Base-by-base conservation (phyloP, 257 asterid genomes). In the Linderniella brevidens region DNA sequence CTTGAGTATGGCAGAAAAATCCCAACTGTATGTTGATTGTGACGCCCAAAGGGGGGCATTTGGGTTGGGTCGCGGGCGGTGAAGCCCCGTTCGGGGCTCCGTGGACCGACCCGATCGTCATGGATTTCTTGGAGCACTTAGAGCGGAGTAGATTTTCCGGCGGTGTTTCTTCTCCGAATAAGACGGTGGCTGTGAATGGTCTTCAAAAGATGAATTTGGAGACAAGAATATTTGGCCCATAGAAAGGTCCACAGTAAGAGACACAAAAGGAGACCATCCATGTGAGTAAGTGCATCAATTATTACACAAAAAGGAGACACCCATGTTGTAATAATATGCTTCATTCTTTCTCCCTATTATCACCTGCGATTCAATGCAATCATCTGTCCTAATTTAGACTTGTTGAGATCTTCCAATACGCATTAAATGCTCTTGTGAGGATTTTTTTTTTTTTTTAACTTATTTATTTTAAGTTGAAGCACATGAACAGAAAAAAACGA, bases 1-100 rank as follows among this genome's bases (percentile, higher is more conserved):
- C 43, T 37, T 37, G 8, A 37, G 8, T 37, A 37, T 39, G 50
- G 48, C 88, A 87, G 95, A 85, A 71, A 59, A 88, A 88, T 37
- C 69, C 78, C 9, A 74, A 84, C 64, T 80, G 94, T 52, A 71
- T 84, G 73, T 48, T 88, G 73, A 66, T 88, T 45, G 83, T 84
- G 14, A 80, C 98, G 15, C 98, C 98, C 3, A 70, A 77, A 72
- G 98, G 98, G 14, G 96, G 98, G 17, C 98, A 88, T 71, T 68
- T 88, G 62, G 98, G 98, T n/a, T 88, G 96, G 98, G 87, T 88
- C 49, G 95, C 98, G 7, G 96, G 98, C 15, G 19, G 41, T 0
- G 92, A 60, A 47, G 87, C 92, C 14, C 98, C 96, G 14, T 19
- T 52, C 4, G 98, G 98, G 48, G 85, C 82, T 57, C 95, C 95